These are phyloP conservation scores for Cladosporium sp. DNA, from an alignment of 2,329 filamentous ascomycete species.

Conservation along the genomic window DNA sequence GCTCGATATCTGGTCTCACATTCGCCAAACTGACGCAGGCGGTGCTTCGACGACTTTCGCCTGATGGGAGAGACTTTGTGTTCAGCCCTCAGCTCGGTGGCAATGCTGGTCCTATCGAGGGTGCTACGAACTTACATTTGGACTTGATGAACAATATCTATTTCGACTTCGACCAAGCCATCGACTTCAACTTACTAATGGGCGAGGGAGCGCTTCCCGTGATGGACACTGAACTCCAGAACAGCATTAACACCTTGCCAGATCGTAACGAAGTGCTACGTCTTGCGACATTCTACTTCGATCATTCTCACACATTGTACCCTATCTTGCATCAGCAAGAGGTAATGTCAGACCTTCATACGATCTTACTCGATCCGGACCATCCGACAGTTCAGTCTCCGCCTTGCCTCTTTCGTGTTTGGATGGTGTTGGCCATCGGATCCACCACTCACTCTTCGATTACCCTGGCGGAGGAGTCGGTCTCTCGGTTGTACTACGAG, in stretches of 20 bases:
- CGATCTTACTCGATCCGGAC: slow-evolving; percentile 16
- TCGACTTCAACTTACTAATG: slow-evolving; percentile 9
- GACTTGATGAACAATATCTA: slow-evolving; percentile 20
- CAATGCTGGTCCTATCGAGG: background rate
- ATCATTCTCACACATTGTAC: slow-evolving; percentile 46
- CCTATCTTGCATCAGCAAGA: slow-evolving; percentile 39
- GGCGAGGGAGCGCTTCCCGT: background rate
- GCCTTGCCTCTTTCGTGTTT: slow-evolving; percentile 39
- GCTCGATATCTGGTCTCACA: slow-evolving; percentile 42
- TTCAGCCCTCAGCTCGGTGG: background rate
- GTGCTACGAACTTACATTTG: slow-evolving; percentile 1
- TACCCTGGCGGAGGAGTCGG: slow-evolving; percentile 40
- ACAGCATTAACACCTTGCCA: slow-evolving; percentile 26
- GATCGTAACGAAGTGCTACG: slow-evolving; percentile 22
- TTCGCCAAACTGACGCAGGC: slow-evolving; percentile 37
- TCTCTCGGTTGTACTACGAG: slow-evolving; percentile 38
- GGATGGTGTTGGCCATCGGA: slow-evolving; percentile 49
- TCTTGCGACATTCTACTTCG: slow-evolving; percentile 43
- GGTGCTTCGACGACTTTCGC: slow-evolving; percentile 39
- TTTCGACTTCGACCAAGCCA: slow-evolving; percentile 21
- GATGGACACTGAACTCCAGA: background rate
- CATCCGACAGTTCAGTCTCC: slow-evolving; percentile 17
- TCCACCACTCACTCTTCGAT: slow-evolving; percentile 44
- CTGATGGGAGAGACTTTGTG: slow-evolving; percentile 42
- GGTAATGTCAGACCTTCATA: slow-evolving; percentile 32